Evolutionary conservation across 192 early-diverging fungal species (phyloP), one percentile per base, ranked within the genome.

Genomic region (Backusella morwellensis): DNA sequence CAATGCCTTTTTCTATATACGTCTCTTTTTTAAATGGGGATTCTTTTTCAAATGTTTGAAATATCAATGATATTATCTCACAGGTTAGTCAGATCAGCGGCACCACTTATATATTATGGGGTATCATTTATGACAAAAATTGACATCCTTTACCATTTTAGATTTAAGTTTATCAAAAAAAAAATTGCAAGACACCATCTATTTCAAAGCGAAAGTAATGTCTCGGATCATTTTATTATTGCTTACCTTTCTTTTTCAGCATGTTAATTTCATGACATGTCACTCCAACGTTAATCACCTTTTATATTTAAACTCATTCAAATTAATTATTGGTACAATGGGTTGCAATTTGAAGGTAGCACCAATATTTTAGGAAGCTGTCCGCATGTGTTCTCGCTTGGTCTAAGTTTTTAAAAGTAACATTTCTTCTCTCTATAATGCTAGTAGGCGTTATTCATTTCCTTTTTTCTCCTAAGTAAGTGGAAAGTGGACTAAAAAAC

Each of bases 351-450:
- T 29, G 12, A 12, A 63, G 56, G 56, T 63, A 29, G 26, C 11
- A 63, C 56, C 56, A 63, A 63, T 63, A 29, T 63, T 63, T 63
- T 63, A 63, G 56, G 56, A 63, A 63, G 56, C 56, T 63, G 56
- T 63, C 56, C 56, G 56, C 56, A 63, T 63, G 56, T 63, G 23
- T 23, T 63, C 12, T 63, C 56, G 29, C 56, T 63, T 29, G 56
- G 21, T 63, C 56, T 63, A 63, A 63, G 11, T 63, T 63, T 63
- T 63, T 63, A 63, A 63, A 63, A 63, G 56, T 63, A 63, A 63
- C 56, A 23, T 63, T 63, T 14, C 14, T 63, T 29, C 56, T 63
- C 21, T 63, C 56, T 63, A 29, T 29, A 26, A 26, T 63, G 23
- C 56, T 63, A 63, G 11, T 63, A 63, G 56, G 56, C 56, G n/a